Evolutionary conservation across 2,329 filamentous ascomycete species (phyloP), one percentile per base, ranked within the genome.

Genomic region (Aspergillus quadricinctus): DNA sequence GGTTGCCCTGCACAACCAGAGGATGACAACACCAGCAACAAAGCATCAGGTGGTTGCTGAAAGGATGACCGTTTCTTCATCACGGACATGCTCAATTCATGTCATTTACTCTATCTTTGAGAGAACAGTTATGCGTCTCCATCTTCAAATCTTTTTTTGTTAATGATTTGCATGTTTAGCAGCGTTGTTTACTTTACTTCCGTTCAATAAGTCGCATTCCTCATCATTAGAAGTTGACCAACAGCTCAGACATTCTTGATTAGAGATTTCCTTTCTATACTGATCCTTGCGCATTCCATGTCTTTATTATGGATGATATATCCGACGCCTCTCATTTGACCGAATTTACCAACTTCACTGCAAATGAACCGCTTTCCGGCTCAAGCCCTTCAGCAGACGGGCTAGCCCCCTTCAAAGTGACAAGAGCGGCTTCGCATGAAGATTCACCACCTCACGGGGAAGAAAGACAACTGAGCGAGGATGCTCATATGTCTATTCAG

Each of bases 1-100:
- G 55, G 61, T 64, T 64, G 61, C 61, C 61, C 58, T 54, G 57
- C 49, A 58, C 57, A 54, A 62, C 60, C 48, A 48, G 53, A 49
- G 52, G 60, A 52, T 59, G 52, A 57, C 46, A 53, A 50, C 46
- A 53, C 23, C 55, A 50, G 35, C 57, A 61, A 55, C 50, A 58
- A 57, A 29, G n/a, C 49, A 52, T 41, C 53, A 52, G 41, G 48
- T 51, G 43, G 43, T 46, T 46, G 23, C 6, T 25, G 43, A n/a
- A 23, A 23, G 43, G 43, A 46, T 17, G 21, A 46, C 23, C 21
- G 19, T 14, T 27, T 46, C 10, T 46, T 46, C 11, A 25, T 27
- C 43, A 23, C 17, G 3, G 43, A 8, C 11, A 46, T 25, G 19
- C 21, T 46, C 43, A 43, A 23, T 46, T 27, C 11, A 25, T 14